These are phyloP conservation scores for Fulvia fulva DNA, from an alignment of 2,329 filamentous ascomycete genomes.

Conservation along the genomic window DNA sequence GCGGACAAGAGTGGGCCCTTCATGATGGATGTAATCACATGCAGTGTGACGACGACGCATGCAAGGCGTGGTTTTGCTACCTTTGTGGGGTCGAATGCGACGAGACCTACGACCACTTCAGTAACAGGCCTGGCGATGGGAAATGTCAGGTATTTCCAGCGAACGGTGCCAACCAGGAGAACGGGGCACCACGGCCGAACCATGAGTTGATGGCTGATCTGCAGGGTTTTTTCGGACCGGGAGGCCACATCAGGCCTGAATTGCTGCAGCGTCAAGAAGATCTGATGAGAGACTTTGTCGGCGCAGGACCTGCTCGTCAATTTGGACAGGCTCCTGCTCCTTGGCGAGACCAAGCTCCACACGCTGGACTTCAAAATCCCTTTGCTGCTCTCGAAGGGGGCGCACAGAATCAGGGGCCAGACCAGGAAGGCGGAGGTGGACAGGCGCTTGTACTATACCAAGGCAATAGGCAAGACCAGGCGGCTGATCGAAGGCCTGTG, in stretches of 20 bases:
- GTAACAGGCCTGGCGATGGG: neutral
- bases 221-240: neutral
- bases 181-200: too few species aligned
- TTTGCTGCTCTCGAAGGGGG: neutral
- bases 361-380: neutral
- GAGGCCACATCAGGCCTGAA: neutral
- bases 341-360: neutral
- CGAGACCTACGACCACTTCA: neutral
- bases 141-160: neutral
- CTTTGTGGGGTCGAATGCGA: constrained; percentile 3
- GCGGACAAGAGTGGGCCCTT: too few species aligned
- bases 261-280: neutral
- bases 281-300: neutral
- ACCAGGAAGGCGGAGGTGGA: neutral
- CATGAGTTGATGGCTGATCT: neutral
- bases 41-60: neutral
- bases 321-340: neutral
- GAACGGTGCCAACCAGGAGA: too few species aligned
- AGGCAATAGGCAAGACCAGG: neutral
- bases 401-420: neutral
- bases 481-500: neutral
- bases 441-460: neutral
- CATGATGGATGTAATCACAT: neutral
- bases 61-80: constrained; percentile 2
- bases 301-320: neutral